Evolutionary conservation across 345 rosid species (phyloP).

Genomic region (Physaria fendleri): DNA sequence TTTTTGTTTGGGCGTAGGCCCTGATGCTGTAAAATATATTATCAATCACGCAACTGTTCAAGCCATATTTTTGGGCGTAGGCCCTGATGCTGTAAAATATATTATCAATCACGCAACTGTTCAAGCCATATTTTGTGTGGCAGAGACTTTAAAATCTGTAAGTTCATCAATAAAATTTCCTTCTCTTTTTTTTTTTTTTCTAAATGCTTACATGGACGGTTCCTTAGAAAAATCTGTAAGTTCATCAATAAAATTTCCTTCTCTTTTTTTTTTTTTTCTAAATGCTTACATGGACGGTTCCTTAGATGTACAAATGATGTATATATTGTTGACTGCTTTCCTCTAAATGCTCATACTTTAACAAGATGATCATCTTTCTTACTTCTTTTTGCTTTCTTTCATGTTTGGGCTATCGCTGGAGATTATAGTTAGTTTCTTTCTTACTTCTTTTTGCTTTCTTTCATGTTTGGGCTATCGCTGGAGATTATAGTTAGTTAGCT

Average conservation of each 20-base stretch:
- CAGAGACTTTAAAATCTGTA: conserved; percentile 66
- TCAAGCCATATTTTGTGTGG: conserved; percentile 86
- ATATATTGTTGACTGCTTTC: not conserved
- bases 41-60: conserved; percentile 78
- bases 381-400: not conserved
- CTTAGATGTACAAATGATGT: too few species aligned
- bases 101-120: conserved; percentile 80
- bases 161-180: conserved; percentile 21
- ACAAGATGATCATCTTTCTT: not conserved
- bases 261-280: not conserved
- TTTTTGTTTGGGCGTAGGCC: conserved; percentile 49
- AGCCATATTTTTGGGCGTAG: conserved; percentile 54
- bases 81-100: conserved; percentile 91
- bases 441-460: not conserved
- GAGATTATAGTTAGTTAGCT: conserved; percentile 69
- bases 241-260: not conserved
- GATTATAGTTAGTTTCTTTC: conserved; percentile 57
- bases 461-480: conserved; percentile 14
- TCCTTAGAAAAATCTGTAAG: conserved; percentile 67
- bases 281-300: too few species aligned
- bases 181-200: not conserved
- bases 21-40: conserved; percentile 86
- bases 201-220: not conserved
- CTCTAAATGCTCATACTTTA: not conserved
- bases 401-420: conserved; percentile 19